Percentiles rank a stretch among this genome's conserved stretches.
These are phyloP conservation scores for Notholithocarpus densiflorus DNA, from an alignment of 306 rosid genomes.

Conservation along the genomic window DNA sequence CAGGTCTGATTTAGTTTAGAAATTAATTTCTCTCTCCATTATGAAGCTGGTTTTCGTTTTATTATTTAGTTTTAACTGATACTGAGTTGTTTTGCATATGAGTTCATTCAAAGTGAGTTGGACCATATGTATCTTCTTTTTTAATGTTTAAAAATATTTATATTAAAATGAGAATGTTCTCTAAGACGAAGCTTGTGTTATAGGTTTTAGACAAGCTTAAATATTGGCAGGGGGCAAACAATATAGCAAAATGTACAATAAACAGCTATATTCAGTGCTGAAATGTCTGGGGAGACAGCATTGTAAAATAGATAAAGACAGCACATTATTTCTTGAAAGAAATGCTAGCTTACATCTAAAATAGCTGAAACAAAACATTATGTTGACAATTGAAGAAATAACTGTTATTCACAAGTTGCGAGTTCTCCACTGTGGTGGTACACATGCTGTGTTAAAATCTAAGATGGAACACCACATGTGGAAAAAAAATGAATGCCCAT, in stretches of 20 bases:
- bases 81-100: neutral
- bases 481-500: neutral
- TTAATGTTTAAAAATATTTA: neutral
- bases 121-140: neutral
- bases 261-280: neutral
- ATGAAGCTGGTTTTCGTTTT: neutral
- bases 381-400: neutral
- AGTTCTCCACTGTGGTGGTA: neutral
- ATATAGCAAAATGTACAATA: neutral
- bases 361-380: neutral
- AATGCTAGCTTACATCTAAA: neutral
- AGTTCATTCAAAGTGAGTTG: neutral
- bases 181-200: neutral
- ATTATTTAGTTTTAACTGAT: neutral
- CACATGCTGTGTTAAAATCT: neutral
- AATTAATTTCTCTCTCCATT: neutral
- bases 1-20: neutral
- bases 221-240: neutral
- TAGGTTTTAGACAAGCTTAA: neutral
- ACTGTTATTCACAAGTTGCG: neutral
- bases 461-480: neutral
- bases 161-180: neutral
- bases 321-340: neutral
- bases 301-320: neutral
- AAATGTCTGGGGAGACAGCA: neutral